phyloP scores from a whole-genome alignment of 495 filamentous ascomycete species.

The Neurospora terricola region DNA sequence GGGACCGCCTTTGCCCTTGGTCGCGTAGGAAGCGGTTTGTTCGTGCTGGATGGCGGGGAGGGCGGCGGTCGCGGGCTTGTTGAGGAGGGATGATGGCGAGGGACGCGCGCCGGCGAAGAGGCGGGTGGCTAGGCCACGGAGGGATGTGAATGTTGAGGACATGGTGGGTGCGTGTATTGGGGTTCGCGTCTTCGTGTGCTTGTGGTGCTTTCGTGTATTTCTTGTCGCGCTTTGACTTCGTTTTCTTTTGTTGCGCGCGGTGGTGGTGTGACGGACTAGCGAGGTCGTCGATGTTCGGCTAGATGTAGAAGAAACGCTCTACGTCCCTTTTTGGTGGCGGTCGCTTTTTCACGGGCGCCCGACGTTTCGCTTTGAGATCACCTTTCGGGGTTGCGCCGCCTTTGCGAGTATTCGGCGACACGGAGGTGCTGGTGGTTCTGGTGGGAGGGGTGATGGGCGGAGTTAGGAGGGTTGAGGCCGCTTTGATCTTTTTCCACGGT shows the following conservation, averaged over 20 bases:
- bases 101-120: slow-evolving; percentile 8
- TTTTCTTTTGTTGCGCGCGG: background rate
- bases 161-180: slow-evolving; percentile 5
- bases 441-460: background rate
- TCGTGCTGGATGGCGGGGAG: background rate
- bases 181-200: background rate
- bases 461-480: background rate
- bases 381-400: background rate
- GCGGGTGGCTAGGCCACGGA: slow-evolving; percentile 21
- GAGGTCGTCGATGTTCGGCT: background rate
- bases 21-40: background rate
- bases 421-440: too few relatives aligned
- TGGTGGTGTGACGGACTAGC: background rate
- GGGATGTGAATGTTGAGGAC: slow-evolving; percentile 12
- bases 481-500: background rate
- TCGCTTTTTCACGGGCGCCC: background rate
- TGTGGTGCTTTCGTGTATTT: background rate
- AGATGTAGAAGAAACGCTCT: background rate
- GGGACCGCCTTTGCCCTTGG: background rate
- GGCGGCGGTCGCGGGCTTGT: slow-evolving; percentile 1
- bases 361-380: background rate
- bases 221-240: background rate
- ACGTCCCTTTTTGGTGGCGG: background rate
- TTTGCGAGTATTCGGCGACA: too few relatives aligned
- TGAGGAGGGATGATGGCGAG: background rate